Base-by-base conservation (phyloP, 2,329 filamentous ascomycete species). In the Penicillium sp. region DNA sequence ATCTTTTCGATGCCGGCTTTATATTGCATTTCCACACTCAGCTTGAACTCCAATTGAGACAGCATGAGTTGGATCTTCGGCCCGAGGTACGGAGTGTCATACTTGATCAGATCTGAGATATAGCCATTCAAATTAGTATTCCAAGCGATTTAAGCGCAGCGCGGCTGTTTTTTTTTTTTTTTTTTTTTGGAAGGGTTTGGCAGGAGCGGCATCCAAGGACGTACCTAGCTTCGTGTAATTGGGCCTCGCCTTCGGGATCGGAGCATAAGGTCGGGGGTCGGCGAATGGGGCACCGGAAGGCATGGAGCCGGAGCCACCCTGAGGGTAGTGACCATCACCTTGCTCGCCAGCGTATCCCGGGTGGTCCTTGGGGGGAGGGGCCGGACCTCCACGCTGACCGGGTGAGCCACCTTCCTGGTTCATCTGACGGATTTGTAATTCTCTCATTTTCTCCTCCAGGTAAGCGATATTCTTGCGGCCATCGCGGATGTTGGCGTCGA, bases 1-100 rank as follows among this genome's bases (percentile, higher is more conserved):
- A 99, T 97, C 80, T 99, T 99, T 77, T 99, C 94, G 67, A 99
- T 94, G 60, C 94, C 94, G 71, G 96, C 95, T 65, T 97, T 92
- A 77, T 99, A 99, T 77, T 99, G 94, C 73, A 97, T 96, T 75
- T 99, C 94, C 29, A 99, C 94, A 65, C 94, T 96, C 60, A 99
- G 84, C 79, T 99, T 99, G 81, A 99, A 99, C 76, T 97, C 92
- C 62, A 99, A 88, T 76, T 99, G 94, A 47, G 94, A 96, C 70
- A 99, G 81, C 94, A 99, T 99, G 70, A 97, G 89, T 79, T 99
- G 94, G 70, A 99, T 99, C 66, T 95, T 92, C 59, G 94, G 93
- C 34, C 94, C 94, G 61, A 99, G 87, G 74, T 97, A 91, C 19
- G 90, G 90, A 33, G 92, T 97, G 73, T 99, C 94, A 78, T 95